Evolutionary conservation across 116 monocot genomes (phyloP), one percentile per base, ranked within the genome.

Genomic region (Trichopus zeylanicus): DNA sequence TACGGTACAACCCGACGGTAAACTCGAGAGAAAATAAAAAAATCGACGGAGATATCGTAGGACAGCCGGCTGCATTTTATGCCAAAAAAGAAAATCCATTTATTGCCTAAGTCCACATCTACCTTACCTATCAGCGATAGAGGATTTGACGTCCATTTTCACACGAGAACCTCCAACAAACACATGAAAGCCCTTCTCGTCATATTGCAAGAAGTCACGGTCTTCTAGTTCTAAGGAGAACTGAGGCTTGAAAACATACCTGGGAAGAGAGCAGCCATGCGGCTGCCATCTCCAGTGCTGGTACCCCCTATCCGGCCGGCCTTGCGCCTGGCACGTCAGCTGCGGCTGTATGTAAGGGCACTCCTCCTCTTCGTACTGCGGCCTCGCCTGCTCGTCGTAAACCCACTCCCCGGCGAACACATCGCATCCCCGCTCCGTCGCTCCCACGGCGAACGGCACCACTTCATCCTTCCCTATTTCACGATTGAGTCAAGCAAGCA

Each of bases 231-330:
- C n/a, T n/a, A n/a, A n/a, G n/a, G n/a, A n/a, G n/a, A n/a, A n/a
- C n/a, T n/a, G n/a, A n/a, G 8, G 21, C 34, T 59, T 19, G n/a
- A 6, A n/a, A 22, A 3, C 23, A 15, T 46, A 82, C 87, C 87
- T 82, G 7, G 87, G 76, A 6, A 82, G 70, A 57, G 57, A 51
- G 61, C 87, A 87, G 18, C 57, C 67, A 57, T 70, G 71, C 16
- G 87, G 87, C 67, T 87, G 78, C 87, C 87, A 87, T 37, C 73
- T 66, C 78, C 78, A 76, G 48, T 79, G 75, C 70, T 82, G 82
- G 59, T 87, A 87, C 0, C 49, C 64, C 6, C 30, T 64, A 34
- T 87, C 87, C 15, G 81, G 81, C 35, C 87, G 54, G 27, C 87
- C 87, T 26, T 82, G 82, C 0, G 63, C 66, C 55, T 76, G 82